Percentiles rank a stretch among this genome's conserved stretches.
phyloP scores from a whole-genome alignment of 2,329 filamentous ascomycete species.

The Curvularia sp. region DNA sequence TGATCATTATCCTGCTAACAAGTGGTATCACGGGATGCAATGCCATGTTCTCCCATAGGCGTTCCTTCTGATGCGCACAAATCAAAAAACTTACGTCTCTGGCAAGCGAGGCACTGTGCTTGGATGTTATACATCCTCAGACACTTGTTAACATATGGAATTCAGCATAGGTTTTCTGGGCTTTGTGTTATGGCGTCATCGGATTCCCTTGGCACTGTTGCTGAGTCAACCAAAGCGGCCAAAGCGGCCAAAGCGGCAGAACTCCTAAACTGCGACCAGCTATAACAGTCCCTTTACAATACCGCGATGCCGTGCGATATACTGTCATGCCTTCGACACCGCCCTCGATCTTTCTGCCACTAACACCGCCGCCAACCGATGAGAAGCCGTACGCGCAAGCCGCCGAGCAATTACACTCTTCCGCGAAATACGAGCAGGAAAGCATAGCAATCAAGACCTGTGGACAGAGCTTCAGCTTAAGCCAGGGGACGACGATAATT shows the following conservation, averaged over 20 bases:
- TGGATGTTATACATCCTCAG: too few species aligned
- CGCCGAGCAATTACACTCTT: conserved; percentile 28
- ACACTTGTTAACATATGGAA: too few species aligned
- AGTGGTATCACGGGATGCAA: too few species aligned
- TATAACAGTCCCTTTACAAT: conserved; percentile 6
- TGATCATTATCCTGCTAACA: too few species aligned
- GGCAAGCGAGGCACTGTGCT: too few species aligned
- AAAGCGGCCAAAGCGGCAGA: background rate
- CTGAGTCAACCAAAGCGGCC: conserved; percentile 22
- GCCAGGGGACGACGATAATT: conserved; percentile 24
- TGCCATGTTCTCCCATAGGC: too few species aligned
- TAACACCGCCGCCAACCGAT: conserved; percentile 30
- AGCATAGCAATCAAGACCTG: conserved; percentile 10
- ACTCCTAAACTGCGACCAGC: conserved; percentile 5
- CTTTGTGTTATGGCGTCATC: too few species aligned
- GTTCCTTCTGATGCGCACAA: too few species aligned
- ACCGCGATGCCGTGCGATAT: conserved; percentile 22
- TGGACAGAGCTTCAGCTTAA: conserved; percentile 27
- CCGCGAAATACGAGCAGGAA: conserved; percentile 26
- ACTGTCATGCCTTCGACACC: conserved; percentile 28
- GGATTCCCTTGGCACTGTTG: conserved; percentile 17
- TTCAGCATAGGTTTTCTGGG: too few species aligned
- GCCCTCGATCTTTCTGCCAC: conserved; percentile 27
- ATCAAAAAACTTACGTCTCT: too few species aligned
- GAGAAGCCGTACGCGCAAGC: conserved; percentile 26